Evolutionary conservation across 2,329 filamentous ascomycete species (phyloP).

Genomic region (Paraphoma sp.): DNA sequence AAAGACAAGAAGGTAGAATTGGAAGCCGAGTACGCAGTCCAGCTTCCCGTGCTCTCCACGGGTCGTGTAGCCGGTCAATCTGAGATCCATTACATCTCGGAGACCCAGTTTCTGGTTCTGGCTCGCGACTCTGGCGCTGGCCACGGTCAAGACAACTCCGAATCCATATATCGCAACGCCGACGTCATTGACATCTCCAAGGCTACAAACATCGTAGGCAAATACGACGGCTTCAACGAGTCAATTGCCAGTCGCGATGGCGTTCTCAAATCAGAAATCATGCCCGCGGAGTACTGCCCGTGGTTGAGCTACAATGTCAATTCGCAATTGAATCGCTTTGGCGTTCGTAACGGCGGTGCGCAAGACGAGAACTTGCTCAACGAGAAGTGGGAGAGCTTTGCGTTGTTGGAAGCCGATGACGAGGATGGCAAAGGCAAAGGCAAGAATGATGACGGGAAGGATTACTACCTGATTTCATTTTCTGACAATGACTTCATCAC

Average conservation of each 20-base stretch:
- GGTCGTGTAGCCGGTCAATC: slow-evolving; percentile 69
- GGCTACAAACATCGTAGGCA: slow-evolving; percentile 67
- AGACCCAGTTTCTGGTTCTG: slow-evolving; percentile 71
- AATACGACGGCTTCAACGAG: slow-evolving; percentile 46
- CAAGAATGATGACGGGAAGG: slow-evolving; percentile 56
- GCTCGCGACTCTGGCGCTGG: slow-evolving; percentile 69
- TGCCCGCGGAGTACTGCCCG: slow-evolving; percentile 66
- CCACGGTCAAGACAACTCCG: slow-evolving; percentile 59
- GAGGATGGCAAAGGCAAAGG: slow-evolving; percentile 48
- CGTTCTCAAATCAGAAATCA: slow-evolving; percentile 61
- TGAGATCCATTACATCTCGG: slow-evolving; percentile 69
- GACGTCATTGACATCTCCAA: slow-evolving; percentile 71
- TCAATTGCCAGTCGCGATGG: slow-evolving; percentile 60
- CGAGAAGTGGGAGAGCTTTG: slow-evolving; percentile 79
- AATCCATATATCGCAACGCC: slow-evolving; percentile 70
- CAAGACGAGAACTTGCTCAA: slow-evolving; percentile 68
- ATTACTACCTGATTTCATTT: slow-evolving; percentile 72
- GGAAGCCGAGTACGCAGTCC: slow-evolving; percentile 69
- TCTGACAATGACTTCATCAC: slow-evolving; percentile 80
- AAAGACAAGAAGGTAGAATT: slow-evolving; percentile 55
- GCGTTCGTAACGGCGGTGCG: slow-evolving; percentile 70
- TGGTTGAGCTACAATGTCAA: slow-evolving; percentile 75
- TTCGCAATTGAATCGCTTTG: slow-evolving; percentile 68
- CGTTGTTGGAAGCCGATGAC: slow-evolving; percentile 62
- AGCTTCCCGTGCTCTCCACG: slow-evolving; percentile 65